phyloP scores from a whole-genome alignment of 1,139 yeast species.

The Meyerozyma guilliermondii region DNA sequence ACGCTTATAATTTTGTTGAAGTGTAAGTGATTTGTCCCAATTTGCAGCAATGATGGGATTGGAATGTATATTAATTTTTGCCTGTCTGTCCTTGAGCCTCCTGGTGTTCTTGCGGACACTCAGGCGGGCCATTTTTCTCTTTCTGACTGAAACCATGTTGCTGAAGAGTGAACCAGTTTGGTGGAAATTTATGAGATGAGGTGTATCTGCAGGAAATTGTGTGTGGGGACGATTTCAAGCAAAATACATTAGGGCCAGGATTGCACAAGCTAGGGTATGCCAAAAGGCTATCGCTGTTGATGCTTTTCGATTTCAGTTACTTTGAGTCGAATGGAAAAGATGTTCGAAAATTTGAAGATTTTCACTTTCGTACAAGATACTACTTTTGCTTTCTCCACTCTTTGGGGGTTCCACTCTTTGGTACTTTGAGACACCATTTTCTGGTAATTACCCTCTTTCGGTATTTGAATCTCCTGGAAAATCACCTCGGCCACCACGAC shows the following conservation, averaged over 20 bases:
- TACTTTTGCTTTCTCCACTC: too few species aligned
- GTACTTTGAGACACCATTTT: too few species aligned
- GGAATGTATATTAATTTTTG: slow-evolving; percentile 56
- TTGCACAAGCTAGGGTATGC: background rate
- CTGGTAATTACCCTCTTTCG: too few species aligned
- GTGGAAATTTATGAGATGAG: slow-evolving; percentile 1
- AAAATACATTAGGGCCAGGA: background rate
- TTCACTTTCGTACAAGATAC: too few species aligned
- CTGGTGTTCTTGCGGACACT: slow-evolving; percentile 65
- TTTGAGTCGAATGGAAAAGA: too few species aligned
- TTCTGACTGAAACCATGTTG: slow-evolving; percentile 74
- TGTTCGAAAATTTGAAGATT: too few species aligned
- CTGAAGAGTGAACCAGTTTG: background rate
- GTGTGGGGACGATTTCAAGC: background rate
- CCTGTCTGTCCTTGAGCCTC: slow-evolving; percentile 62
- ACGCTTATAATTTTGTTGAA: slow-evolving; percentile 76
- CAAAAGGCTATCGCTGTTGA: too few species aligned
- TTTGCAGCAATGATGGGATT: slow-evolving; percentile 82
- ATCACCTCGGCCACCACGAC: slow-evolving; percentile 17
- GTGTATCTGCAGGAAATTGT: background rate
- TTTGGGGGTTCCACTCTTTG: too few species aligned
- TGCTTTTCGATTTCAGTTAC: too few species aligned
- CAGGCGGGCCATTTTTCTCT: slow-evolving; percentile 77
- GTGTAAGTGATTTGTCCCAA: slow-evolving; percentile 83
- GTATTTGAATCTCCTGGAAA: too few species aligned